phyloP scores from a whole-genome alignment of 73 alveolate species.

The Paramecium primaurelia region DNA sequence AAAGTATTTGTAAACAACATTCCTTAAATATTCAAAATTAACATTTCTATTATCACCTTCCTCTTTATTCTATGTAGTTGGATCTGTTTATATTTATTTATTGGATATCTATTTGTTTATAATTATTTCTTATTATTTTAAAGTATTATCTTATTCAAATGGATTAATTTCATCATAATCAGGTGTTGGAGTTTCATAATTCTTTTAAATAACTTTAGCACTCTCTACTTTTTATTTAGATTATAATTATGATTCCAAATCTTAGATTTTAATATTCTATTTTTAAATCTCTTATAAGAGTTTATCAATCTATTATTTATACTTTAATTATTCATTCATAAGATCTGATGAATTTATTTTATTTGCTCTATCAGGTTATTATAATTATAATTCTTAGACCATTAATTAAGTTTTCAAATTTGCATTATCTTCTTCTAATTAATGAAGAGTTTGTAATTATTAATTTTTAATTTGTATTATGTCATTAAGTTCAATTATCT shows the following conservation, averaged over 20 bases:
- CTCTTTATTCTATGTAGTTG: not conserved
- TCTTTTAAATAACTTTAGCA: not conserved
- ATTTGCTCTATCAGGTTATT: not conserved
- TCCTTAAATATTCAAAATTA: conserved; percentile 25
- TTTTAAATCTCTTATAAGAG: not conserved
- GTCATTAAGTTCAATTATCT: conserved; percentile 8
- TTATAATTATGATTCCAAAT: not conserved
- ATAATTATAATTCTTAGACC: not conserved
- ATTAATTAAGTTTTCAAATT: not conserved
- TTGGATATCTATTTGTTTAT: not conserved
- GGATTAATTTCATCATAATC: not conserved
- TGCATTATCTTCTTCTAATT: conserved; percentile 30
- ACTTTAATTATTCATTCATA: not conserved
- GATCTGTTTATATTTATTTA: not conserved
- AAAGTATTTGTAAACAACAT: conserved; percentile 48
- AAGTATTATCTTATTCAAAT: not conserved
- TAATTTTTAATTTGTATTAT: conserved; percentile 34
- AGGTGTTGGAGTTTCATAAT: not conserved
- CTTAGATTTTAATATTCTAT: not conserved
- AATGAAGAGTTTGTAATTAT: not conserved
- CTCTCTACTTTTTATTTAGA: not conserved
- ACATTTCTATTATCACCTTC: not conserved
- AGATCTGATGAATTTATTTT: not conserved
- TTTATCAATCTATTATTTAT: not conserved
- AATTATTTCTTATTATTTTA: not conserved